Base-by-base conservation (phyloP, 2,329 filamentous ascomycete species). In the Pseudogymnoascus pannorum region DNA sequence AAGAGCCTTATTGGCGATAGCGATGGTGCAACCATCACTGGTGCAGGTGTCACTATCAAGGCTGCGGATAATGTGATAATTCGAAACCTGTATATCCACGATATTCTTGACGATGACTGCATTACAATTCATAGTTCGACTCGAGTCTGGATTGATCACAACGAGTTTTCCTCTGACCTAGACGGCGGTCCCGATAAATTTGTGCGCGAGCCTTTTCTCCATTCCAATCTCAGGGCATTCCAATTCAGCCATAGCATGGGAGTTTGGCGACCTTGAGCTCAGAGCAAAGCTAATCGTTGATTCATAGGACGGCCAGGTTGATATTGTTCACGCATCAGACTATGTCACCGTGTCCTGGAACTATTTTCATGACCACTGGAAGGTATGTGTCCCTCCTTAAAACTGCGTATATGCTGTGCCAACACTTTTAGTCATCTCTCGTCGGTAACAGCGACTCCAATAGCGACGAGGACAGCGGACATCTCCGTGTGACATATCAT, bases 11-110 rank as follows among this genome's bases (percentile, higher is more conserved):
- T 82, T 60, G 81, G 81, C 24, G 4, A 31, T 22, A 11, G 64
- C n/a, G 14, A 22, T 2, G 18, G 42, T 8, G 58, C 36, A 70
- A 74, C 73, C 57, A 72, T 83, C 20, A 72, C 75, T n/a, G 74
- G 76, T 58, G 71, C 78, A 60, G 77, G 77, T 6, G 71, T 84
- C 57, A 77, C 75, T 60, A 72, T 83, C 66, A 78, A 78, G 69
- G 69, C 73, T 36, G 73, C 71, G 16, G 75, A 68, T 62, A 85
- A 85, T 65, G 81, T 85, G 57, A 83, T 85, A 61, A 69, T 85
- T 57, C 79, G 79, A 54, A 85, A 85, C 72, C 69, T 85, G 36
- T 79, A 79, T 64, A 77, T 82, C 64, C 69, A 75, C 63, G 78
- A 81, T 61, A 78, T 82, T 1, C 73, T 75, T 5, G 71, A 67